Evolutionary conservation across 179 eudicot species (phyloP).

Genomic region (Silene coronaria): DNA sequence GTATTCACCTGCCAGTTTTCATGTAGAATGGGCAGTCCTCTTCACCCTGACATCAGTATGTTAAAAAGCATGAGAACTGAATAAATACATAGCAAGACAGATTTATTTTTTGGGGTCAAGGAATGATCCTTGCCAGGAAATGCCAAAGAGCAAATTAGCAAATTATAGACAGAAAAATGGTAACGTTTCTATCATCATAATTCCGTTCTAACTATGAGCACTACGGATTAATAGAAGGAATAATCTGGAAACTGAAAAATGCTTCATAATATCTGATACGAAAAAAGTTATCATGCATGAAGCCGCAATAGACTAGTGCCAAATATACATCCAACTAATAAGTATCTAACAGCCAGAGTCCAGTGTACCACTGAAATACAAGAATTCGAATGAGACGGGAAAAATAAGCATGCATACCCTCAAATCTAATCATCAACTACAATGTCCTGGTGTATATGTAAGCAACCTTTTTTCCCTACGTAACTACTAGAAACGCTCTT

Average conservation of each 20-base stretch:
- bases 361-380: not conserved
- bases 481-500: not conserved
- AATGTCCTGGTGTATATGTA: too few species aligned
- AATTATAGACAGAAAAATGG: not conserved
- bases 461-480: too few species aligned
- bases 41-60: conserved; percentile 64
- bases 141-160: not conserved
- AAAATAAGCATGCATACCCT: not conserved
- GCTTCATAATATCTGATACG: not conserved
- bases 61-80: conserved; percentile 21
- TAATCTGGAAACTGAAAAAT: not conserved
- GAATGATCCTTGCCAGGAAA: not conserved
- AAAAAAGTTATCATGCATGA: not conserved
- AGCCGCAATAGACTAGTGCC: not conserved
- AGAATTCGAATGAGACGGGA: not conserved
- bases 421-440: not conserved
- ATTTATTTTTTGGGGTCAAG: not conserved
- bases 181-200: not conserved
- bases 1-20: conserved; percentile 84
- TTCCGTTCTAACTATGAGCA: not conserved
- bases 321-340: not conserved
- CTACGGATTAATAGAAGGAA: not conserved
- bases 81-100: not conserved
- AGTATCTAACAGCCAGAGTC: not conserved
- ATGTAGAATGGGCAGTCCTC: conserved; percentile 87